Evolutionary conservation across 2,329 filamentous ascomycete species (phyloP), one percentile per base, ranked within the genome.

Genomic region (Colletotrichum eremochloae): DNA sequence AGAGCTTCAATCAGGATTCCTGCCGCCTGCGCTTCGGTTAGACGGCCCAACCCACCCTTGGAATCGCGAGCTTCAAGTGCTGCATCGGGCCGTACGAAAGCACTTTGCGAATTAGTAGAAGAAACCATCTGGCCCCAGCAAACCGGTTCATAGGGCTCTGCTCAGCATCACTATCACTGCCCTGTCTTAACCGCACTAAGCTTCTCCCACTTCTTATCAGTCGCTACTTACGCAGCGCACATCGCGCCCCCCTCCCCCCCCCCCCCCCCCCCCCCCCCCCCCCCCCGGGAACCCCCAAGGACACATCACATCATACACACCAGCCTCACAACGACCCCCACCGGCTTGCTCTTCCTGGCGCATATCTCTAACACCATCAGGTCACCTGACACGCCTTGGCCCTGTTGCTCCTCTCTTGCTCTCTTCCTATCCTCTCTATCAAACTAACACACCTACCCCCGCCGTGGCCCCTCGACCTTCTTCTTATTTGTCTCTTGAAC

Each of bases 281-380:
- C 24, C 24, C 24, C 1, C 24, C 24, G 1, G 24, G 50, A 63
- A 7, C 44, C 63, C 64, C 48, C 40, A 46, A 60, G 48, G 66
- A 64, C 18, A 64, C 60, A 8, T 48, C 46, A 4, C 15, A 40
- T 56, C 70, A 24, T 72, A 72, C 61, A 66, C 70, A 44, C 60
- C 65, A 66, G 38, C 66, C 70, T 74, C 72, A 73, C 72, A 38
- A 73, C 65, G 65, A 67, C 62, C 72, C 72, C 72, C 70, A 72
- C 69, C 53, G 61, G 65, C 69, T 53, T 72, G 33, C 66, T 67
- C 67, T 56, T 61, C 71, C 71, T 44, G 62, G 63, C 50, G 46
- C 56, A 73, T 57, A 50, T 71, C 65, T 68, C 62, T 56, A 52
- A 69, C 57, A 66, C 62, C 63, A 46, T 62, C 68, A 42, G 56